phyloP scores from a whole-genome alignment of 148 eudicot species.

The Talinum fruticosum region DNA sequence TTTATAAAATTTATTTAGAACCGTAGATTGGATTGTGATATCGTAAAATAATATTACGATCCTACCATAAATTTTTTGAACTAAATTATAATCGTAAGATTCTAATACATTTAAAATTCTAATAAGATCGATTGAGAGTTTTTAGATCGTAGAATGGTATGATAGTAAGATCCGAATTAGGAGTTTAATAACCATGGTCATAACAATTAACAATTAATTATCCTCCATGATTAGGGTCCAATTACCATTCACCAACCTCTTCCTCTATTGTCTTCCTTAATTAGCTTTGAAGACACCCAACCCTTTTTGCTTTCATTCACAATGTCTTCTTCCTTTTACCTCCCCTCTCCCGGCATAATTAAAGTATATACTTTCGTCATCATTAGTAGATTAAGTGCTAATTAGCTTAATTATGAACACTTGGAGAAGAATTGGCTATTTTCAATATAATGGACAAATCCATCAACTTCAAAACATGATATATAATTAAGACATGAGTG shows the following conservation, averaged over 20 bases:
- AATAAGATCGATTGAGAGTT: no score
- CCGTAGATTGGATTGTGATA: no score
- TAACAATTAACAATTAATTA: not conserved
- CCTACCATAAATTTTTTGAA: no score
- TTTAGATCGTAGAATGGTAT: no score
- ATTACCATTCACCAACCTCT: not conserved
- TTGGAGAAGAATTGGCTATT: not conserved
- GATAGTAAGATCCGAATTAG: no score
- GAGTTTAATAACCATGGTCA: no score
- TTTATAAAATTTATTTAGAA: no score
- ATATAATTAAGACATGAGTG: not conserved
- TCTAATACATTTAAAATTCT: no score
- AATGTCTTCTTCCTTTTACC: not conserved
- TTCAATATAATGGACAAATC: not conserved
- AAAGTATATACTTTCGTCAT: not conserved
- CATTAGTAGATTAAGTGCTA: not conserved
- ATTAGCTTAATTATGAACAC: not conserved
- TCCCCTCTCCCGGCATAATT: not conserved
- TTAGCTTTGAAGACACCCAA: slow-evolving; percentile 2
- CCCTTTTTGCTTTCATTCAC: not conserved
- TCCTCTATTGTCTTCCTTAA: not conserved
- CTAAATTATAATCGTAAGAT: no score
- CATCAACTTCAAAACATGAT: not conserved
- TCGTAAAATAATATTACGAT: no score
- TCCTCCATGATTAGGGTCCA: not conserved